Evolutionary conservation across 129 eudicot genomes (phyloP), one percentile per base, ranked within the genome.

Genomic region (Smallanthus sonchifolius): DNA sequence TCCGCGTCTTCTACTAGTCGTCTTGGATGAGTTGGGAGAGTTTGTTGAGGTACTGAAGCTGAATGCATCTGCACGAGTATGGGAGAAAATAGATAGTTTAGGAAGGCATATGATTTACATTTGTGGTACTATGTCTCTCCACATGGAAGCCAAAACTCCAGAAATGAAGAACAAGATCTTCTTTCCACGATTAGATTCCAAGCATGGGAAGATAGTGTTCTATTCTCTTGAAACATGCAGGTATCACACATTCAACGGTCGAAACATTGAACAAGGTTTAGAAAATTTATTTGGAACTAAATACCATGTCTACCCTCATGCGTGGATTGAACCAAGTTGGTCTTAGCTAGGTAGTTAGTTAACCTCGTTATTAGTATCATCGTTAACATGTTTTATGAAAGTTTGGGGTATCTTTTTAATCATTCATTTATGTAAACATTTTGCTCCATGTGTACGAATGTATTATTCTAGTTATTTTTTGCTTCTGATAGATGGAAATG

Each of bases 141-240:
- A 54, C 13, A 10, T 30, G n/a, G 70, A 55, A 13, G 71, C 79
- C 30, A 35, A 45, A 66, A 48, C 39, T 3, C 34, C 15, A 0
- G 55, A 48, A 45, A 74, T 80, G 75, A 35, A 68, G 43, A 80
- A 80, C 44, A 55, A 75, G 83, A 72, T 79, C 35, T 71, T 49
- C 69, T 64, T 79, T 78, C 45, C 82, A 2, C 48, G 57, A 14
- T 45, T 72, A n/a, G 30, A 10, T 56, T 56, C 48, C 10, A 15
- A 15, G 6, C 16, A 28, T 4, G 70, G 20, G 16, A 39, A 62
- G 10, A 20, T 64, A 6, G 47, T 79, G 8, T 79, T 71, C 68
- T 79, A 79, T 35, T 79, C 83, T 13, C 78, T 79, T 14, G 61
- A 72, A 52, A 42, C 45, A 9, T 11, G 45, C 2, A 42, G 45